Evolutionary conservation across 176 grass and related monocot species (phyloP), one percentile per base, ranked within the genome.

Genomic region (Eleusine coracana): DNA sequence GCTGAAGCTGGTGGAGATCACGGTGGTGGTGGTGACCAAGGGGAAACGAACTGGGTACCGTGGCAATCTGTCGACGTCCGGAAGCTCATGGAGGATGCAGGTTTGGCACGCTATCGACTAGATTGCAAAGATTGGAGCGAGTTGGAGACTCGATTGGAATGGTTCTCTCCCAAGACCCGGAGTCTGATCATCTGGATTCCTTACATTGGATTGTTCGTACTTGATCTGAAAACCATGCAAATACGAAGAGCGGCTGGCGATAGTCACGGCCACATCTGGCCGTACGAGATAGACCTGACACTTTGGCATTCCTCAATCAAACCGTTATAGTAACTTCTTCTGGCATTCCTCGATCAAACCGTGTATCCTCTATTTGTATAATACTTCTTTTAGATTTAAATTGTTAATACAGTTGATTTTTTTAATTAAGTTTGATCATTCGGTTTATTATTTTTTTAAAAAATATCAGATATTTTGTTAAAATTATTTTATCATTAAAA

Each of bases 231-330:
- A 10, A 55, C 20, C 31, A 69, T 17, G 12, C 12, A 25, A 3
- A 69, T 69, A 23, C 65, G 54, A 28, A 80, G 64, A 27, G 78
- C 65, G 5, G 12, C 12, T 5, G 77, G 44, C 0, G 78, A 80
- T 27, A 40, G 34, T 49, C 13, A 69, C 13, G 65, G 46, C 3
- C 31, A 41, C 21, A 37, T 80, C 1, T 80, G 78, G 78, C 65
- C 78, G 16, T 80, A 80, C 21, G 65, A 80, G 65, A 69, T 69
- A 39, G 78, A 80, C 78, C 39, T 80, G 48, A 69, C 65, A 5
- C 65, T 80, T 55, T 80, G 17, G 48, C 27, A 39, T 11, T 69
- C 29, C 20, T 18, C 20, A 6, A 55, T 80, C 31, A 80, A 68
- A 18, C 7, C 20, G 2, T 69, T 52, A 3, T 51, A 51, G 2